Conservation (phyloP, 2,329 filamentous ascomycete species). For the Parascedosporium putredinis region DNA sequence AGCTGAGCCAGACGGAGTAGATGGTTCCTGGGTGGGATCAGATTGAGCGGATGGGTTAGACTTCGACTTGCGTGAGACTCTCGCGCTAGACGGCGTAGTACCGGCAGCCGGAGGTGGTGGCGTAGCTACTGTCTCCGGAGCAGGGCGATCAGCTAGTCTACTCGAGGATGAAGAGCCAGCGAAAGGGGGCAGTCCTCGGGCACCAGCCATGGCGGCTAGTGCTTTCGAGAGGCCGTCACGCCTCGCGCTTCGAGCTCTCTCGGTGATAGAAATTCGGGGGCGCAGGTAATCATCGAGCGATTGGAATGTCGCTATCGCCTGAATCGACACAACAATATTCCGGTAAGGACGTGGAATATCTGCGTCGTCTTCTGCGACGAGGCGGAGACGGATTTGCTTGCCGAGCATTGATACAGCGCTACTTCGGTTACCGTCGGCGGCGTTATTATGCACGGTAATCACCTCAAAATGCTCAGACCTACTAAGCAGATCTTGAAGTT, state of each 20-base stretch:
- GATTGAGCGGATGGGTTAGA: constrained; percentile 24
- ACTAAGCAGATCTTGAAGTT: constrained; percentile 91
- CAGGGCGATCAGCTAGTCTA: constrained; percentile 34
- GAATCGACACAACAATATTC: constrained; percentile 97
- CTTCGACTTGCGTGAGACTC: constrained; percentile 34
- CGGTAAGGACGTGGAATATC: constrained; percentile 80
- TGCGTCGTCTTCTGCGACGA: constrained; percentile 82
- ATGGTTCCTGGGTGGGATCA: constrained; percentile 30
- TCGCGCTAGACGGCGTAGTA: constrained; percentile 31
- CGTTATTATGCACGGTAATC: constrained; percentile 86
- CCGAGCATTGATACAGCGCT: constrained; percentile 93
- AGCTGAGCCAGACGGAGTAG: constrained; percentile 35
- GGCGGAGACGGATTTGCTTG: constrained; percentile 82
- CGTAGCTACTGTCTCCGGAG: constrained; percentile 25
- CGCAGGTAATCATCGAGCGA: constrained; percentile 91
- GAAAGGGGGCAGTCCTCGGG: constrained; percentile 46
- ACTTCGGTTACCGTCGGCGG: constrained; percentile 79
- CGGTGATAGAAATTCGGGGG: constrained; percentile 58
- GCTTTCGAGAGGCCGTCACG: constrained; percentile 56
- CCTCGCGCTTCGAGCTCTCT: constrained; percentile 39
- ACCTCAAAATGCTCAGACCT: constrained; percentile 97
- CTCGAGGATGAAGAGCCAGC: constrained; percentile 31
- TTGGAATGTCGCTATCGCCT: constrained; percentile 97
- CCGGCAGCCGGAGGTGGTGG: constrained; percentile 24
- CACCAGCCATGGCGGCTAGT: constrained; percentile 68